Percentiles rank a stretch among this genome's conserved stretches.
These are phyloP conservation scores for Stropharia rugosoannulata DNA, from an alignment of 768 basidiomycete genomes.

Conservation along the genomic window DNA sequence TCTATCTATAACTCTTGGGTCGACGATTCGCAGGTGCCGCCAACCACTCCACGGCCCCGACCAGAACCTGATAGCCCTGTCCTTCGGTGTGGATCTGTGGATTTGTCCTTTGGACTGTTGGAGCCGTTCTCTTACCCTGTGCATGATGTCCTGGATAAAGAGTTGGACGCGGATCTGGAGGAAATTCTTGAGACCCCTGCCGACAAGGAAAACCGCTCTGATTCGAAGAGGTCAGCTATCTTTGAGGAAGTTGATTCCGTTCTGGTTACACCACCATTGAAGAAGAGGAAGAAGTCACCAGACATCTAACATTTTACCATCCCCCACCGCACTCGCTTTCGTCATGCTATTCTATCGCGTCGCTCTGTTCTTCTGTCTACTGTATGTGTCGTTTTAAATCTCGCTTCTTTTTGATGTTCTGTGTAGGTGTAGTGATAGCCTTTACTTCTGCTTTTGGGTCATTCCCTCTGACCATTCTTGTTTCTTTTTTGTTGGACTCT, in stretches of 20 bases:
- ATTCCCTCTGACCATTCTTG: conserved; percentile 9
- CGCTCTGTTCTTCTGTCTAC: conserved; percentile 17
- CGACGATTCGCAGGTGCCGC: conserved; percentile 21
- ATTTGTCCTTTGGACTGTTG: conserved; percentile 53
- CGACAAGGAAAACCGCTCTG: conserved; percentile 21
- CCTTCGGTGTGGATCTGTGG: conserved; percentile 36
- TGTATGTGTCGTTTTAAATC: conserved; percentile 27
- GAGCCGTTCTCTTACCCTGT: conserved; percentile 53
- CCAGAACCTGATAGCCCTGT: conserved; percentile 56
- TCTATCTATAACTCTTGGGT: conserved; percentile 42
- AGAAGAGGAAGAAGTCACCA: conserved; percentile 47
- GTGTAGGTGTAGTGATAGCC: conserved; percentile 4
- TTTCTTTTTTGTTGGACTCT: conserved; percentile 1
- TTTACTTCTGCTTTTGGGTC: conserved; percentile 13
- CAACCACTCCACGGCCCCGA: conserved; percentile 28
- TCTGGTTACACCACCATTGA: conserved; percentile 41
- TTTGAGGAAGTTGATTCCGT: conserved; percentile 4
- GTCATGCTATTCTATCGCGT: conserved; percentile 22
- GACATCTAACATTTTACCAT: conserved; percentile 8
- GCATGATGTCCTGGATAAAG: conserved; percentile 19
- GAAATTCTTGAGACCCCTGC: conserved; percentile 28
- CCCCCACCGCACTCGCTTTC: conserved; percentile 12
- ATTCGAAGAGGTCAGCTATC: conserved; percentile 16
- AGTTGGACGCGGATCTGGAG: conserved; percentile 31
- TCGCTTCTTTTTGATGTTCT: conserved; percentile 18